phyloP scores from a whole-genome alignment of 140 eudicot genomes.

The Stevia rebaudiana region DNA sequence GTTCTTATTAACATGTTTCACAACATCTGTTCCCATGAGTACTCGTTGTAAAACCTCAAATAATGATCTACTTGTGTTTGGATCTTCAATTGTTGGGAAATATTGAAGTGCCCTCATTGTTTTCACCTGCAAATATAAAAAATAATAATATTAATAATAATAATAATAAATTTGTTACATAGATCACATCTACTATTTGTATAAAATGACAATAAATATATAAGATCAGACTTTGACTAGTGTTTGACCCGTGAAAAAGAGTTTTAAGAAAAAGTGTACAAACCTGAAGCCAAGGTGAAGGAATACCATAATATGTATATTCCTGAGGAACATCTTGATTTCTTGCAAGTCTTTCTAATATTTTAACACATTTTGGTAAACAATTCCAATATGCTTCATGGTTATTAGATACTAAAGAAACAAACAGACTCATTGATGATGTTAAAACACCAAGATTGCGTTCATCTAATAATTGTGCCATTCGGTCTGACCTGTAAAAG shows the following conservation, averaged over 20 bases:
- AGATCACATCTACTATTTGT: not conserved
- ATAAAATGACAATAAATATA: not conserved
- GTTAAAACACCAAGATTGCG: constrained; percentile 95
- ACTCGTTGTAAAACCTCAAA: constrained; percentile 95
- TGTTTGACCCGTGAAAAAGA: not conserved
- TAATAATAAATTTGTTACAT: not conserved
- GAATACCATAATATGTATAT: constrained; percentile 92
- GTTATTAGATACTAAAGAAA: constrained; percentile 79
- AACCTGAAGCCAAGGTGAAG: constrained; percentile 99
- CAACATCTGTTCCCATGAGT: constrained; percentile 97
- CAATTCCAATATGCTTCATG: constrained; percentile 95
- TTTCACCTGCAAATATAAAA: constrained; percentile 65
- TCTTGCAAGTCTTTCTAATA: constrained; percentile 84
- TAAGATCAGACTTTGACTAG: not conserved
- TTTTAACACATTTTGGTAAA: constrained; percentile 90
- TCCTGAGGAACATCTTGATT: constrained; percentile 95
- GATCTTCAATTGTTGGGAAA: constrained; percentile 97
- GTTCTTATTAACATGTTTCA: constrained; percentile 95
- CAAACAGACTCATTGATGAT: constrained; percentile 92
- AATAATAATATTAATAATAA: too few relatives aligned
- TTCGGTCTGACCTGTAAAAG: constrained; percentile 76
- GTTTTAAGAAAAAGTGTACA: constrained; percentile 27
- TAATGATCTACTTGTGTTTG: constrained; percentile 78
- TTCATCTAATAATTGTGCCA: constrained; percentile 94
- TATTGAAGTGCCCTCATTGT: constrained; percentile 98